These are phyloP conservation scores for Mycena rebaudengoi DNA, from an alignment of 768 basidiomycete species.

Conservation along the genomic window DNA sequence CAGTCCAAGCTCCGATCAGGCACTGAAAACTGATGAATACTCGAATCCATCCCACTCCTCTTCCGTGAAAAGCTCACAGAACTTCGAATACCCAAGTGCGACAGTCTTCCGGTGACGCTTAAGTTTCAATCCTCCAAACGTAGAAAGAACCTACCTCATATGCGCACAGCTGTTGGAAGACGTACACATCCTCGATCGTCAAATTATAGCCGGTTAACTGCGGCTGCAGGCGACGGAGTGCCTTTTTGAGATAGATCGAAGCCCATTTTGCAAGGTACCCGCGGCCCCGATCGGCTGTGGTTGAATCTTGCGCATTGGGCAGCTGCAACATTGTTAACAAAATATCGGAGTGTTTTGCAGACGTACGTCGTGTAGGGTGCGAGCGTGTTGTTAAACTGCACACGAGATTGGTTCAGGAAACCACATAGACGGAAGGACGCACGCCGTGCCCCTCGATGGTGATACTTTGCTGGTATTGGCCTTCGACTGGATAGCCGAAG, in stretches of 20 bases:
- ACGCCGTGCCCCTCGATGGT: conserved; percentile 72
- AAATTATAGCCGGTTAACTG: conserved; percentile 70
- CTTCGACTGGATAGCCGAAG: conserved; percentile 77
- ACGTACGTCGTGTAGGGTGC: conserved; percentile 82
- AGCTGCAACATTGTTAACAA: conserved; percentile 42
- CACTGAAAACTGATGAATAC: conserved; percentile 66
- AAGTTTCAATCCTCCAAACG: not conserved
- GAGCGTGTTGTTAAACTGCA: conserved; percentile 83
- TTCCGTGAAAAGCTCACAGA: conserved; percentile 89
- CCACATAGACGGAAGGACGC: conserved; percentile 33
- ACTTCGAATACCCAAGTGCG: conserved; percentile 89
- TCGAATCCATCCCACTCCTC: conserved; percentile 95
- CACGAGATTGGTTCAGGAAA: not conserved
- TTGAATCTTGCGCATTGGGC: conserved; percentile 62
- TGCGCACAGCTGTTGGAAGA: conserved; percentile 84
- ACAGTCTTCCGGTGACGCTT: conserved; percentile 66
- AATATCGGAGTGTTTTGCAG: not conserved
- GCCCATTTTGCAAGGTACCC: conserved; percentile 75
- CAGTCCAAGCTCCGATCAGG: not conserved
- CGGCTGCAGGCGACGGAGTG: conserved; percentile 64
- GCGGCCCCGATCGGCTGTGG: conserved; percentile 64
- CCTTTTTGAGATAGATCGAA: conserved; percentile 72
- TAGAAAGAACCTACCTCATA: conserved; percentile 70
- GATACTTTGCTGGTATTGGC: conserved; percentile 79
- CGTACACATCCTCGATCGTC: conserved; percentile 73